phyloP scores from a whole-genome alignment of 1,139 yeast genomes.

The Neolecta irregularis region DNA sequence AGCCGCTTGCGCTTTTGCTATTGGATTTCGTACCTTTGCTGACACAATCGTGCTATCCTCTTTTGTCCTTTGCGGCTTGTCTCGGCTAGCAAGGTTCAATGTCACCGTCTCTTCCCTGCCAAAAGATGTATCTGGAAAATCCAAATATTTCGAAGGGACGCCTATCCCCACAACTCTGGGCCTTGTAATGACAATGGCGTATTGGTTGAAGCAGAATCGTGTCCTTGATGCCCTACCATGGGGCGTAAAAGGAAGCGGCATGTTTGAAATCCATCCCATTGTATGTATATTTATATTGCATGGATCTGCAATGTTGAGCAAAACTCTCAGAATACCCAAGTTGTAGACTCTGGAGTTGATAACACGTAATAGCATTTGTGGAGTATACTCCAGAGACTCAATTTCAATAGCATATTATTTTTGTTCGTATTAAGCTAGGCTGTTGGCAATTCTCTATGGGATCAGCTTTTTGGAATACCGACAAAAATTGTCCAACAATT shows the following conservation, averaged over 20 bases:
- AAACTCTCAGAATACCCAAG: conserved; percentile 80
- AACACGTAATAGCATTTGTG: no score
- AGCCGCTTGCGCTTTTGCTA: conserved; percentile 77
- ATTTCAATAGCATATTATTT: no score
- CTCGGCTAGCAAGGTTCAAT: conserved; percentile 87
- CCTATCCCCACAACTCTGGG: conserved; percentile 83
- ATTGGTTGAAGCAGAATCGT: conserved; percentile 33
- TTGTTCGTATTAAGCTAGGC: no score
- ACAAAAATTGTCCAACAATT: no score
- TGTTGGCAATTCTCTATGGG: no score
- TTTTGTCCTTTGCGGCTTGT: conserved; percentile 86
- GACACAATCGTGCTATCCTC: conserved; percentile 64
- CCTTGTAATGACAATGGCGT: conserved; percentile 60
- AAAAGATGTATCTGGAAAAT: conserved; percentile 68
- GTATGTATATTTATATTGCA: conserved; percentile 51
- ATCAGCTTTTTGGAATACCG: no score
- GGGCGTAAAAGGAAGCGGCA: conserved; percentile 42
- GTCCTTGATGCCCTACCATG: conserved; percentile 40
- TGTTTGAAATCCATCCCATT: conserved; percentile 61
- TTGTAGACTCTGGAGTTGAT: conserved; percentile 30
- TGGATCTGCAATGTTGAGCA: conserved; percentile 86
- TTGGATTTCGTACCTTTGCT: conserved; percentile 71
- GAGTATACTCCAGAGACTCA: no score
- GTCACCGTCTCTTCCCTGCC: conserved; percentile 88
- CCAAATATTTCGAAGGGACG: conserved; percentile 78